Evolutionary conservation across 495 filamentous ascomycete species (phyloP).

Genomic region (Cladorrhinum samala): DNA sequence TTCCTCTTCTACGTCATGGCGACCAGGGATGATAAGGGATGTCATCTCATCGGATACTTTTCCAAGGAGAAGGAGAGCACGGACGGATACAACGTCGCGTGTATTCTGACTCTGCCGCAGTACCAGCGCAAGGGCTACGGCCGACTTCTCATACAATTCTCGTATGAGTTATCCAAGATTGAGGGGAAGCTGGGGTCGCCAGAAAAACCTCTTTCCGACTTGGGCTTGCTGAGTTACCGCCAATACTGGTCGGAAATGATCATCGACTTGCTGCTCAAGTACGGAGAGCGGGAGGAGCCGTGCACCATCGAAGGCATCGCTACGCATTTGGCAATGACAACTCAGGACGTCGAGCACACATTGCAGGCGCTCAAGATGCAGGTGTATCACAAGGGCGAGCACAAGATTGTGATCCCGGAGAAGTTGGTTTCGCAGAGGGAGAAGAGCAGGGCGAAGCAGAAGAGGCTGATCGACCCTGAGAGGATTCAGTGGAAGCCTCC

Average conservation of each 20-base stretch:
- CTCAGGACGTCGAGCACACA: constrained; percentile 88
- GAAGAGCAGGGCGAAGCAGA: constrained; percentile 63
- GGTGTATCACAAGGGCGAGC: constrained; percentile 86
- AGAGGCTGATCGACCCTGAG: constrained; percentile 66
- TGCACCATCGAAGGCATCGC: constrained; percentile 79
- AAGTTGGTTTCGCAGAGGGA: constrained; percentile 65
- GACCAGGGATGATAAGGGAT: constrained; percentile 75
- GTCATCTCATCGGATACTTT: constrained; percentile 93
- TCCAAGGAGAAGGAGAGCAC: constrained; percentile 96
- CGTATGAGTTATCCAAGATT: constrained; percentile 92
- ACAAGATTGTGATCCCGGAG: constrained; percentile 81
- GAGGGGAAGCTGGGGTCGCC: constrained; percentile 92
- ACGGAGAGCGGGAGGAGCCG: constrained; percentile 53
- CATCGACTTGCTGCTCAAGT: constrained; percentile 69
- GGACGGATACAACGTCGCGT: constrained; percentile 95
- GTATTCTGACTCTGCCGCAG: constrained; percentile 92
- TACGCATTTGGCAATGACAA: constrained; percentile 80
- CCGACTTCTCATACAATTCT: constrained; percentile 90
- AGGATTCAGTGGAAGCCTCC: constrained; percentile 92
- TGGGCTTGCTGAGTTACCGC: constrained; percentile 85
- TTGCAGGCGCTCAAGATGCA: constrained; percentile 91
- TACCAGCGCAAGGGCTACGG: constrained; percentile 94
- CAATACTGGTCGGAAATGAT: constrained; percentile 97
- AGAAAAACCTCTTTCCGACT: constrained; percentile 91
- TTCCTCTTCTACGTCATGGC: constrained; percentile 99